Conservation (phyloP, 257 asterid genomes). For the Ophiorrhiza pumila region DNA sequence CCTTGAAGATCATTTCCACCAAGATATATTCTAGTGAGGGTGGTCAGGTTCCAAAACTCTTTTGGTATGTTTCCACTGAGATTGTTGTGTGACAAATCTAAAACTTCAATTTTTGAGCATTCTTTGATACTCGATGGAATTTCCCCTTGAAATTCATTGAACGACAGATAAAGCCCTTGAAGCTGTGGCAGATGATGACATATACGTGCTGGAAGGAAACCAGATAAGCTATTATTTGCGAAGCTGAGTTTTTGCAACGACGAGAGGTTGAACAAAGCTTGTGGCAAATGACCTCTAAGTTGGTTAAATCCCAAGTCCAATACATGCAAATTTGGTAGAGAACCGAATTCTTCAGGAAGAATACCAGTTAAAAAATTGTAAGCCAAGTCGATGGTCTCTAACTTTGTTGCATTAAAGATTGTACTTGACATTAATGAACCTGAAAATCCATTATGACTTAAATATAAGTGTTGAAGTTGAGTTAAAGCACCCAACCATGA, state of each 20-base stretch:
- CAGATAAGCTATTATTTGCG: too few relatives aligned
- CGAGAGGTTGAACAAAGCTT: too few relatives aligned
- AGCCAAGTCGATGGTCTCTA: too few relatives aligned
- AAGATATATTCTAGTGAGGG: constrained; percentile 9
- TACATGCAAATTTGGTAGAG: neutral
- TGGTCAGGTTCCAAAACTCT: constrained; percentile 20
- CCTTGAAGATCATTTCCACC: constrained; percentile 3
- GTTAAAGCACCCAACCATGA: constrained; percentile 14
- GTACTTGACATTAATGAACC: constrained; percentile 6
- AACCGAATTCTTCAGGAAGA: constrained; percentile 21
- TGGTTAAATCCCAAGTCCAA: neutral
- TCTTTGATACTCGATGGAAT: neutral
- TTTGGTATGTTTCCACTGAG: constrained; percentile 22
- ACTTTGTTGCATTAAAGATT: too few relatives aligned
- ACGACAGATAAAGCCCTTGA: neutral
- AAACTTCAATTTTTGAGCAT: neutral
- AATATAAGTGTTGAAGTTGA: constrained; percentile 5
- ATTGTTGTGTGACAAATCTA: constrained; percentile 8
- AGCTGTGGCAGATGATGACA: neutral
- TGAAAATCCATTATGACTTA: neutral
- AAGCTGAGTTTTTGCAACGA: too few relatives aligned
- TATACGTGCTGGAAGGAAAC: constrained; percentile 9
- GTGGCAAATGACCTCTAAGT: too few relatives aligned
- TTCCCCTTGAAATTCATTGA: constrained; percentile 1
- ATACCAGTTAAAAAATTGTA: constrained; percentile 21